A percentile compares a stretch with the other conserved stretches of the same genome.
Conservation (phyloP, 2,329 filamentous ascomycete genomes). For the Colletotrichum filicis region DNA sequence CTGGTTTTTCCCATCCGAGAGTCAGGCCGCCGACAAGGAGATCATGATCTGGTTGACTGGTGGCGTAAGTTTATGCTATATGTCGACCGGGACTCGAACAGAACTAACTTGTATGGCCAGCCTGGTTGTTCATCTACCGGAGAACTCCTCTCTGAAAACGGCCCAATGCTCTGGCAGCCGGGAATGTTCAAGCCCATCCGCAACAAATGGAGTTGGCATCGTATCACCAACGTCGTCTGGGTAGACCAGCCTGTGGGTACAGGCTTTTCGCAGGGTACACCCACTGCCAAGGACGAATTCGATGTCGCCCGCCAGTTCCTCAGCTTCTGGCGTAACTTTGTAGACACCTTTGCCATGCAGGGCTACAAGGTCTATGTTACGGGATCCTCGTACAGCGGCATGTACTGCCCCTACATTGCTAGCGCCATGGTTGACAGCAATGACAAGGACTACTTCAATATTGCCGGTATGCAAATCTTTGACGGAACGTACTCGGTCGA, state of each 20-base stretch:
- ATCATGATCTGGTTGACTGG: slow-evolving; percentile 73
- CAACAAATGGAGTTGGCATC: slow-evolving; percentile 80
- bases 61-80: slow-evolving; percentile 47
- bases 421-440: slow-evolving; percentile 76
- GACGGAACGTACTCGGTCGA: slow-evolving; percentile 73
- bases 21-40: slow-evolving; percentile 62
- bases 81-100: neutral
- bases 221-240: slow-evolving; percentile 82
- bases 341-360: slow-evolving; percentile 76
- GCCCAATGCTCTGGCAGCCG: slow-evolving; percentile 76
- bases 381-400: slow-evolving; percentile 77
- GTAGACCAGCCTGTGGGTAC: slow-evolving; percentile 76
- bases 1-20: slow-evolving; percentile 73
- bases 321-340: slow-evolving; percentile 83
- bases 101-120: slow-evolving; percentile 39
- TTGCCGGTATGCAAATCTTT: slow-evolving; percentile 77
- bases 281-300: slow-evolving; percentile 72
- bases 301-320: slow-evolving; percentile 79
- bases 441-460: slow-evolving; percentile 73
- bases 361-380: slow-evolving; percentile 78
- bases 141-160: slow-evolving; percentile 81
- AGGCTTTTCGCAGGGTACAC: slow-evolving; percentile 74
- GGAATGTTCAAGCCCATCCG: slow-evolving; percentile 73
- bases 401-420: slow-evolving; percentile 78
- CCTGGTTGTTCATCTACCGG: slow-evolving; percentile 72